Evolutionary conservation across 1,139 yeast species (phyloP).

Genomic region (Sugiyamaella grinbergsii): DNA sequence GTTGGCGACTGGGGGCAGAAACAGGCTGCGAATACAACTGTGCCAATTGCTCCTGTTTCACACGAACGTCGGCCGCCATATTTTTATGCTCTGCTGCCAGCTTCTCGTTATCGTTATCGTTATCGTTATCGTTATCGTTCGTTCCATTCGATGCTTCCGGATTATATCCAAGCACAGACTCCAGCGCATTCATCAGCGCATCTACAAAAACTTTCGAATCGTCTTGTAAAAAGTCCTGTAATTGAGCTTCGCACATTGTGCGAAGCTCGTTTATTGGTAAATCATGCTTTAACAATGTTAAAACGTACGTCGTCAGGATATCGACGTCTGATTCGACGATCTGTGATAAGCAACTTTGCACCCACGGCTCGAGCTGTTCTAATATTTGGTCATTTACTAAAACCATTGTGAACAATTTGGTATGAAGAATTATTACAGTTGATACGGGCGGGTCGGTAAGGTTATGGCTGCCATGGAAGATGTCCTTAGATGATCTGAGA

Average conservation of each 20-base stretch:
- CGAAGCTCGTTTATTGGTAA: constrained; percentile 40
- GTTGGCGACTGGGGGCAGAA: too few relatives aligned
- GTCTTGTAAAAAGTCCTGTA: constrained; percentile 43
- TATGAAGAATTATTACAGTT: too few relatives aligned
- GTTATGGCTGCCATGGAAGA: too few relatives aligned
- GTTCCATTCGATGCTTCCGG: background rate
- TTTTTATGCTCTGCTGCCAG: background rate
- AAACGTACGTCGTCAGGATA: constrained; percentile 49
- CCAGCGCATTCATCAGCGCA: constrained; percentile 37
- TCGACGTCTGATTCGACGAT: constrained; percentile 49
- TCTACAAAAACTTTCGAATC: constrained; percentile 39
- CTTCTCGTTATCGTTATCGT: background rate
- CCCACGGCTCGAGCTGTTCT: constrained; percentile 44
- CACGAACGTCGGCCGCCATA: background rate
- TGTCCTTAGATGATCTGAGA: too few relatives aligned
- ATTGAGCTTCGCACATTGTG: constrained; percentile 42
- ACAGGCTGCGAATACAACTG: too few relatives aligned
- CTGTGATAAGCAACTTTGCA: constrained; percentile 37
- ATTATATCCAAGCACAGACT: constrained; percentile 10
- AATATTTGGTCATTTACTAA: constrained; percentile 29
- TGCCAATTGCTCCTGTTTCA: background rate
- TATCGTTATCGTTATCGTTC: background rate
- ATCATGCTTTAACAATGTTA: constrained; percentile 48
- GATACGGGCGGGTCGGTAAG: too few relatives aligned
- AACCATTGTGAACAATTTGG: constrained; percentile 10